Conservation (phyloP, 805 yeast species). For the Candida maris region DNA sequence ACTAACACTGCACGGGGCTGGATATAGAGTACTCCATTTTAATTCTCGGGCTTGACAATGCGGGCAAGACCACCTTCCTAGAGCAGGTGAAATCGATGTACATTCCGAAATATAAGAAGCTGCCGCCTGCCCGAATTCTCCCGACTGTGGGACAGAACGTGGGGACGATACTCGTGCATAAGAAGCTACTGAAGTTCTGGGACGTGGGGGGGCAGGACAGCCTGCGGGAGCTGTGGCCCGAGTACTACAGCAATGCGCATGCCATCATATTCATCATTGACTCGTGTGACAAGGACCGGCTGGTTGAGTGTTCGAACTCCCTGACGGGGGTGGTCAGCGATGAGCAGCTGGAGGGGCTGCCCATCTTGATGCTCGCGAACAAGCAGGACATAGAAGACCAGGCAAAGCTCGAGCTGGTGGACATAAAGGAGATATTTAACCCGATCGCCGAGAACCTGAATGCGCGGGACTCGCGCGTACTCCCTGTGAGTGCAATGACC, state of each 20-base stretch:
- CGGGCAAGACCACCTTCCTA: conserved; percentile 85
- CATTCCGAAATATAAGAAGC: conserved; percentile 41
- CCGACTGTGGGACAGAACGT: conserved; percentile 97
- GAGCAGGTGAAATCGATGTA: conserved; percentile 61
- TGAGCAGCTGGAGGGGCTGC: conserved; percentile 71
- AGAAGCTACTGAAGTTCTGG: conserved; percentile 72
- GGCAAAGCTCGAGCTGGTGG: conserved; percentile 67
- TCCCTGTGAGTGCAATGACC: conserved; percentile 83
- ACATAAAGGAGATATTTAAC: conserved; percentile 80
- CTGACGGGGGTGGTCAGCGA: conserved; percentile 55
- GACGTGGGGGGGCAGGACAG: conserved; percentile 94
- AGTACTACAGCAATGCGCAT: conserved; percentile 81
- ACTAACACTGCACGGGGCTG: background rate
- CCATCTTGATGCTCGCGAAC: conserved; percentile 91
- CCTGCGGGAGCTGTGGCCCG: conserved; percentile 81
- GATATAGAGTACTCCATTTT: conserved; percentile 62
- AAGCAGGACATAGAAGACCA: conserved; percentile 70
- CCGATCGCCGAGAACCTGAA: conserved; percentile 76
- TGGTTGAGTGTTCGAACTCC: conserved; percentile 76
- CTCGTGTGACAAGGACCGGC: conserved; percentile 77
- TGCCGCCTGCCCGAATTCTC: conserved; percentile 59
- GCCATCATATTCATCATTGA: conserved; percentile 92
- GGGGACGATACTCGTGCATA: conserved; percentile 38
- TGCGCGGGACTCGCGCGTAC: conserved; percentile 86
- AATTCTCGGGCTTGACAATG: conserved; percentile 89